Evolutionary conservation across 768 basidiomycete species (phyloP), one percentile per base, ranked within the genome.

Genomic region (Agrocybe praecox): DNA sequence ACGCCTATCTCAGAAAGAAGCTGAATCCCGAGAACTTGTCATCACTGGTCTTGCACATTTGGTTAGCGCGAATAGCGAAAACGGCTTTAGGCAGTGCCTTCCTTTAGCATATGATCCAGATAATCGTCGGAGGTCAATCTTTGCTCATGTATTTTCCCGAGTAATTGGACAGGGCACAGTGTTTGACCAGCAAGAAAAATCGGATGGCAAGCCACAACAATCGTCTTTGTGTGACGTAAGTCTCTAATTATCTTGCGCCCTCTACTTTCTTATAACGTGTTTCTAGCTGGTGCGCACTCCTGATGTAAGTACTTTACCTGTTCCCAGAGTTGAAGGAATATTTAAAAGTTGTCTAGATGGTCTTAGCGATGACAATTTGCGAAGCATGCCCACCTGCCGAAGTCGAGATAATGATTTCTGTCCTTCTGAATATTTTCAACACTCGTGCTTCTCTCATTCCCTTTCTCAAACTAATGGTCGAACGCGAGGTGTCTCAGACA

Each of bases 31-130:
- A 14, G 88, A 92, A 56, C 74, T 92, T 15, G 86, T 92, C 43
- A 90, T 96, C 56, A 81, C 85, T 6, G 92, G 90, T 1, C 80
- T 96, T 7, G 83, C 93, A 0, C 87, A 94, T 58, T 77, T 96
- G 6, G 87, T 96, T 53, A 83, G 81, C 32, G 84, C 92, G 12
- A 96, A 96, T 66, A 87, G 90, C 15, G 92, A 95, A 65, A 88
- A 85, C 62, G 94, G 92, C 6, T 86, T 96, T 67, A 94, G 94
- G 69, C 92, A 96, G 68, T 94, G 90, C 64, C 82, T 96, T 19
- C 75, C 86, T 5, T 76, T 91, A 56, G 91, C 90, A 1, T 94
- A 92, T 62, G 88, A 92, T 63, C 69, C 76, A 19, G 89, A 95
- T 65, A 74, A 80, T 22, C 73, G 81, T 36, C 87, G 89, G 63